Base-by-base conservation (phyloP, 2,329 filamentous ascomycete species). In the Sclerotinia glacialis region DNA sequence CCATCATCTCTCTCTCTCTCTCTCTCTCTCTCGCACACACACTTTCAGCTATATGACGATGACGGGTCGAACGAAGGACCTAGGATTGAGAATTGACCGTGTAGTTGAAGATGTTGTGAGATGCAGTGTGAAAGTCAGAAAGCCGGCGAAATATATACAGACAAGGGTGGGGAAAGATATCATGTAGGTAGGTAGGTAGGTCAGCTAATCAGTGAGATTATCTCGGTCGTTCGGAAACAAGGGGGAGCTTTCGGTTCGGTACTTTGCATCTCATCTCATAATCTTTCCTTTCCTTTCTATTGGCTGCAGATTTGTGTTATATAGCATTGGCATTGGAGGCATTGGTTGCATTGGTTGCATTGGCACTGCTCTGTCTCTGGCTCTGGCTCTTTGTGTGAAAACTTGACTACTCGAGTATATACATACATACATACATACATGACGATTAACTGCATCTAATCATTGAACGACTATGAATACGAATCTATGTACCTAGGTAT, bases 191-290 rank as follows among this genome's bases (percentile, higher is more conserved):
- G n/a, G n/a, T n/a, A n/a, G n/a, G n/a, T n/a, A n/a, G n/a, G n/a
- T n/a, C n/a, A n/a, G n/a, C n/a, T n/a, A 40, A 11, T 58, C 34
- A 23, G 26, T 52, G 28, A 60, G 44, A 6, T 59, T 37, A 37
- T 60, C 28, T 65, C 64, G 54, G 54, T 52, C 64, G 23, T 65
- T 60, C 64, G 64, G 64, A 42, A 60, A 60, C 44, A 50, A 52
- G 47, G 64, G 26, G 23, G 11, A 59, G 26, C 55, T 46, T 46
- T 40, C n/a, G n/a, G n/a, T n/a, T 60, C 54, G 54, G 64, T 46
- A 59, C 42, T 64, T n/a, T n/a, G n/a, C n/a, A n/a, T n/a, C 37
- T n/a, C 12, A 46, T 40, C 26, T 26, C 31, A n/a, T n/a, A n/a
- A n/a, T n/a, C n/a, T 26, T 46, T 7, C 8, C 31, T 18, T 34